Conservation (phyloP, 1,139 yeast genomes). For the Pichia sp. region DNA sequence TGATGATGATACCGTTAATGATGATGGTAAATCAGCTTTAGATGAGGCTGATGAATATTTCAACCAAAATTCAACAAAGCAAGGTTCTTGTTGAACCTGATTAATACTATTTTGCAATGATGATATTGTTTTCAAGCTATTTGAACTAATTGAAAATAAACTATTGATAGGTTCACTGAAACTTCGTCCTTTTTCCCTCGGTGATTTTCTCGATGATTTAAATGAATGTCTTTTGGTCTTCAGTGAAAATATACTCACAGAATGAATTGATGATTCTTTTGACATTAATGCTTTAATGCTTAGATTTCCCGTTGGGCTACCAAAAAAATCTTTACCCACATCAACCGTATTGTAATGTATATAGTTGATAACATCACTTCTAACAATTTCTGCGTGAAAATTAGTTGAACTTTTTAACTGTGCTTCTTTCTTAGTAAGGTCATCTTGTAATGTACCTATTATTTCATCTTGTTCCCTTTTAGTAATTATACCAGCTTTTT, state of each 20-base stretch:
- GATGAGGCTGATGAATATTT: not conserved
- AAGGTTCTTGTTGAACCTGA: conserved; percentile 1
- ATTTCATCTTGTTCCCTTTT: conserved; percentile 13
- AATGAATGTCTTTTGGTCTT: conserved; percentile 1
- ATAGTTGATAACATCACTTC: conserved; percentile 5
- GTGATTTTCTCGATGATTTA: not conserved
- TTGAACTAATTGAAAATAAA: not conserved
- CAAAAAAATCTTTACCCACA: conserved; percentile 7
- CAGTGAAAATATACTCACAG: conserved; percentile 5
- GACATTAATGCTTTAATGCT: conserved; percentile 9
- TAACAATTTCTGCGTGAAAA: conserved; percentile 8
- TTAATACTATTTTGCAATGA: conserved; percentile 4
- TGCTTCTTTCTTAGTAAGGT: conserved; percentile 4
- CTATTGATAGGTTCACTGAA: not conserved
- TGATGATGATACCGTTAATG: conserved; percentile 4
- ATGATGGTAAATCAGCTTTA: conserved; percentile 12
- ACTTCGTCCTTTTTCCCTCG: not conserved
- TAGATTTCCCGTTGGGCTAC: conserved; percentile 7
- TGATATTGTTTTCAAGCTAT: conserved; percentile 1
- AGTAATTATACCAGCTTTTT: conserved; percentile 17
- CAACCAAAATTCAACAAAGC: conserved; percentile 7
- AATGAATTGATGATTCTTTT: conserved; percentile 5
- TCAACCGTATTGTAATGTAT: conserved; percentile 4
- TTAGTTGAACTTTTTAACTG: conserved; percentile 10
- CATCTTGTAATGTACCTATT: conserved; percentile 8